phyloP scores from a whole-genome alignment of 2,329 filamentous ascomycete genomes.

The Colletotrichum australisinense region DNA sequence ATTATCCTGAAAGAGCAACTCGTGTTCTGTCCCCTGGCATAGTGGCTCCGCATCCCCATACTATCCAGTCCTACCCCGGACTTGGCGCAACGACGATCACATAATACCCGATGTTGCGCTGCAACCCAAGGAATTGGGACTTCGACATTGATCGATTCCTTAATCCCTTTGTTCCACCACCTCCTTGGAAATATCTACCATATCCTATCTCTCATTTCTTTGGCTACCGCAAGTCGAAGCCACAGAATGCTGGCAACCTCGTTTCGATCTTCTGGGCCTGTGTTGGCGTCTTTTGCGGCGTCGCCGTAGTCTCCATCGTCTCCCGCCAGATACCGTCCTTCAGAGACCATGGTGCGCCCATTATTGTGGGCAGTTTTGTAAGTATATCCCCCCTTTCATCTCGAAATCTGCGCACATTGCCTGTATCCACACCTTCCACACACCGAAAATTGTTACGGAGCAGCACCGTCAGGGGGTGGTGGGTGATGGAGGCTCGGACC shows the following conservation, averaged over 20 bases:
- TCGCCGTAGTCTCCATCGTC: slow-evolving; percentile 70
- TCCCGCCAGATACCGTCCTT: slow-evolving; percentile 67
- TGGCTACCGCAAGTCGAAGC: slow-evolving; percentile 63
- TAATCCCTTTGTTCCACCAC: slow-evolving; percentile 76
- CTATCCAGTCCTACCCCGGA: slow-evolving; percentile 28
- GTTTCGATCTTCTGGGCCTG: slow-evolving; percentile 71
- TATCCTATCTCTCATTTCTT: slow-evolving; percentile 75
- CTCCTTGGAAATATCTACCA: slow-evolving; percentile 73
- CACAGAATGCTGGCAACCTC: slow-evolving; percentile 64
- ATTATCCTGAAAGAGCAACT: neutral
- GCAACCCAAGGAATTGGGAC: slow-evolving; percentile 52
- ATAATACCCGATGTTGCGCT: slow-evolving; percentile 19
- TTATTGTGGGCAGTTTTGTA: slow-evolving; percentile 79
- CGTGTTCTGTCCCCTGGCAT: neutral
- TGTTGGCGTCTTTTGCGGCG: slow-evolving; percentile 71
- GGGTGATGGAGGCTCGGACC: neutral
- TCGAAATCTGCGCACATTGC: neutral
- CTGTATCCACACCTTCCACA: neutral
- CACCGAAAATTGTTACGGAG: neutral
- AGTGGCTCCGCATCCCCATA: slow-evolving; percentile 24
- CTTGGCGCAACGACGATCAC: slow-evolving; percentile 23
- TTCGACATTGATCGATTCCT: slow-evolving; percentile 84
- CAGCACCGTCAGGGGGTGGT: neutral
- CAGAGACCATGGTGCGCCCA: slow-evolving; percentile 61
- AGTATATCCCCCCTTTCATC: slow-evolving; percentile 45